Evolutionary conservation across 805 yeast species (phyloP).

Genomic region (Diddensiella santjacobensis): DNA sequence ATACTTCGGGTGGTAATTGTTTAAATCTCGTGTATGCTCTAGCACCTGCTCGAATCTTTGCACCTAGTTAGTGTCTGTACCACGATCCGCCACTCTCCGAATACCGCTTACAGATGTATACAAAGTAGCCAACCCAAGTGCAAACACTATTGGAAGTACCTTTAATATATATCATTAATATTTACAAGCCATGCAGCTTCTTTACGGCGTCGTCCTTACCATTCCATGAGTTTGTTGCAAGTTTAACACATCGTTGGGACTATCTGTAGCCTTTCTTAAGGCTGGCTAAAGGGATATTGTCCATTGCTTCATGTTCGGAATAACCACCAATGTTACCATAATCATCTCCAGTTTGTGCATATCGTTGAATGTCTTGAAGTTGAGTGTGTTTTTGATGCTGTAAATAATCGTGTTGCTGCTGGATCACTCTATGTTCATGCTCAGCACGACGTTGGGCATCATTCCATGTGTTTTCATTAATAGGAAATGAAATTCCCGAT

Average conservation of each 20-base stretch:
- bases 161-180: no score
- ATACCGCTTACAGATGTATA: slow-evolving; percentile 25
- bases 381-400: slow-evolving; percentile 1
- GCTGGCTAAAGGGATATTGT: background rate
- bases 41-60: slow-evolving; percentile 30
- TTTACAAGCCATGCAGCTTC: no score
- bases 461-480: slow-evolving; percentile 28
- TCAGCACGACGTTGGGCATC: slow-evolving; percentile 33
- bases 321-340: background rate
- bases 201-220: no score
- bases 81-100: background rate
- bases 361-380: background rate
- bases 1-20: slow-evolving; percentile 30
- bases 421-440: slow-evolving; percentile 25
- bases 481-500: slow-evolving; percentile 32
- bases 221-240: no score
- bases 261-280: no score
- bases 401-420: slow-evolving; percentile 10
- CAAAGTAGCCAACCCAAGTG: slow-evolving; percentile 27
- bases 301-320: background rate
- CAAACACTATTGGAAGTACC: slow-evolving; percentile 30
- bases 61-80: background rate
- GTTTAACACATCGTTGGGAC: no score
- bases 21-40: slow-evolving; percentile 31
- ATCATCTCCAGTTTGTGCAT: background rate